phyloP scores from a whole-genome alignment of 2,329 filamentous ascomycete genomes.

The Pseudocercospora crystallina region DNA sequence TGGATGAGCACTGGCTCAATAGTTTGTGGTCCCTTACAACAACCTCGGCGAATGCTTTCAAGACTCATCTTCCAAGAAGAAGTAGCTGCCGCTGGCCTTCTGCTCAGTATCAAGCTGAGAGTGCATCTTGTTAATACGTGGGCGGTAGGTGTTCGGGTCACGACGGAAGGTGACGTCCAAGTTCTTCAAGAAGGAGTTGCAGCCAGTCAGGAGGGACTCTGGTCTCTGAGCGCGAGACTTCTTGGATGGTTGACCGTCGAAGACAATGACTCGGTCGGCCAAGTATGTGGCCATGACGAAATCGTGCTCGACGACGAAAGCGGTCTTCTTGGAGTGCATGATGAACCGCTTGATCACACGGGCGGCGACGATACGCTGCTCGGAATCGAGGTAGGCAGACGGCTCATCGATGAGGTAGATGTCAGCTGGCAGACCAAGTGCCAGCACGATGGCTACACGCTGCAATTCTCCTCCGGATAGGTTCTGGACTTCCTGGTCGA shows the following conservation, averaged over 20 bases:
- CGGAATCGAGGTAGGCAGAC: conserved; percentile 94
- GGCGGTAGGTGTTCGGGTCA: conserved; percentile 92
- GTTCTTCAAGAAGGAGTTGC: conserved; percentile 95
- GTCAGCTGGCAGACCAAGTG: conserved; percentile 92
- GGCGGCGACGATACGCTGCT: conserved; percentile 96
- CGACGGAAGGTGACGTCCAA: conserved; percentile 98
- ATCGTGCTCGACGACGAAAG: conserved; percentile 99
- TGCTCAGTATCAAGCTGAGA: conserved; percentile 98
- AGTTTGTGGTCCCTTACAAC: background rate
- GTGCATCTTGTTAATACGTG: conserved; percentile 96
- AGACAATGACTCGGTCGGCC: conserved; percentile 95
- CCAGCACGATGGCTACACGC: conserved; percentile 94
- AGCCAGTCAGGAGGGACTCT: conserved; percentile 89
- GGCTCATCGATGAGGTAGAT: conserved; percentile 99
- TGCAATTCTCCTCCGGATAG: conserved; percentile 99
- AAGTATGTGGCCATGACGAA: conserved; percentile 92
- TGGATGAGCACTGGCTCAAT: background rate
- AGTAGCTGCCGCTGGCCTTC: conserved; percentile 92
- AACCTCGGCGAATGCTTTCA: conserved; percentile 59
- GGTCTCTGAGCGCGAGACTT: conserved; percentile 84
- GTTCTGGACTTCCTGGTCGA: conserved; percentile 99
- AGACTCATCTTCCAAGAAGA: conserved; percentile 90
- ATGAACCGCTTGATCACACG: conserved; percentile 99
- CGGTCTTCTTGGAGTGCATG: conserved; percentile 99
- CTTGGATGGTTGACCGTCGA: conserved; percentile 89